Conservation (phyloP, 1,284 basidiomycete genomes). For the Papiliotrema laurentii region DNA sequence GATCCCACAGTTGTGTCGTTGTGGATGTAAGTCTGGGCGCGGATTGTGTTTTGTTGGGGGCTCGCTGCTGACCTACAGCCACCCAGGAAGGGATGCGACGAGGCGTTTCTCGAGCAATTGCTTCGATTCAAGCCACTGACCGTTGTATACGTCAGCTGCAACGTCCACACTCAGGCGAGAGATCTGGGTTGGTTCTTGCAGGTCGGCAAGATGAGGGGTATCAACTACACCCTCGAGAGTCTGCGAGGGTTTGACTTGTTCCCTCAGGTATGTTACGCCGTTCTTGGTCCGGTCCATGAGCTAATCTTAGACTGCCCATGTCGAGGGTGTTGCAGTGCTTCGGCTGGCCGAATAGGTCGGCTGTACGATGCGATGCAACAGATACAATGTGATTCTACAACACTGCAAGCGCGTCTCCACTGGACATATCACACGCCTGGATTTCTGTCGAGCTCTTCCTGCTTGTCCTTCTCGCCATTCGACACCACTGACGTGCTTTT, state of each 20-base stretch:
- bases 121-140: conserved; percentile 63
- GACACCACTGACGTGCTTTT: not conserved
- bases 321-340: conserved; percentile 47
- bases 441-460: not conserved
- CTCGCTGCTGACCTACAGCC: conserved; percentile 53
- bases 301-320: conserved; percentile 33
- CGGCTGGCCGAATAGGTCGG: conserved; percentile 30
- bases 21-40: conserved; percentile 43
- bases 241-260: conserved; percentile 85
- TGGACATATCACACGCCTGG: no score
- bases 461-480: no score
- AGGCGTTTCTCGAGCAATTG: conserved; percentile 72
- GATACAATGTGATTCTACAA: not conserved
- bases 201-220: conserved; percentile 36
- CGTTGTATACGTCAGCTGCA: conserved; percentile 90
- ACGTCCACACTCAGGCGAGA: conserved; percentile 59
- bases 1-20: conserved; percentile 40
- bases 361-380: no score
- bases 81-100: conserved; percentile 85
- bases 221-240: conserved; percentile 61
- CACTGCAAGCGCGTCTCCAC: no score
- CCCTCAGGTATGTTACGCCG: conserved; percentile 80
- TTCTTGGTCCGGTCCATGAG: conserved; percentile 57
- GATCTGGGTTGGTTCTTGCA: conserved; percentile 37
- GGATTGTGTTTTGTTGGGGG: not conserved